Percentiles rank a stretch among this genome's conserved stretches.
These are phyloP conservation scores for Hysterium pulicare DNA, from an alignment of 2,329 filamentous ascomycete species.

Conservation along the genomic window DNA sequence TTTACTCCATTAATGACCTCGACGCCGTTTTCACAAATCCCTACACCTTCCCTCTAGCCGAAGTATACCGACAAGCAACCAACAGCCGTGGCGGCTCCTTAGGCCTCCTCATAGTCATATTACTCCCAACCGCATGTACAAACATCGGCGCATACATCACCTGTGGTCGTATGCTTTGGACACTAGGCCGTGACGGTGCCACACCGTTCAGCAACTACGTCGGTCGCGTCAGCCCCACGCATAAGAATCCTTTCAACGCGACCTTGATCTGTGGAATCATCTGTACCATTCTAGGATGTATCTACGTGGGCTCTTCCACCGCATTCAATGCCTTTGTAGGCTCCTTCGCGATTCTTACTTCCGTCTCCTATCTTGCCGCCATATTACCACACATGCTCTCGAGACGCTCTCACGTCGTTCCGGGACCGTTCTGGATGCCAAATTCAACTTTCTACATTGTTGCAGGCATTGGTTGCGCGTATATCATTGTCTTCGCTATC, in stretches of 20 bases:
- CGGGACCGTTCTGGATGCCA: slow-evolving; percentile 58
- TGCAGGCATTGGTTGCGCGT: slow-evolving; percentile 52
- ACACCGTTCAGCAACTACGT: slow-evolving; percentile 52
- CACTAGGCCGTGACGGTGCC: slow-evolving; percentile 56
- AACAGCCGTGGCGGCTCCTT: slow-evolving; percentile 39
- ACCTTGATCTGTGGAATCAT: slow-evolving; percentile 50
- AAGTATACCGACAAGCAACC: slow-evolving; percentile 58
- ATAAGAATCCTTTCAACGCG: slow-evolving; percentile 54
- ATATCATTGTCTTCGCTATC: slow-evolving; percentile 60
- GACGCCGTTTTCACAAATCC: slow-evolving; percentile 51
- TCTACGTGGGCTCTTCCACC: slow-evolving; percentile 64
- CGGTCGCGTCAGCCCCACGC: slow-evolving; percentile 44
- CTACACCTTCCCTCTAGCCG: slow-evolving; percentile 59
- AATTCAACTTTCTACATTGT: slow-evolving; percentile 42
- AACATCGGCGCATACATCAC: slow-evolving; percentile 59
- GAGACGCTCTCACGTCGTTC: slow-evolving; percentile 42
- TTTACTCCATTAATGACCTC: slow-evolving; percentile 60
- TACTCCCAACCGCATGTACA: slow-evolving; percentile 52
- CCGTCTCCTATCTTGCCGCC: slow-evolving; percentile 59
- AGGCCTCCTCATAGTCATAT: slow-evolving; percentile 50
- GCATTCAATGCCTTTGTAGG: slow-evolving; percentile 67
- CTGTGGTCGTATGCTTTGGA: slow-evolving; percentile 61
- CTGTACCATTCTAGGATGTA: slow-evolving; percentile 57
- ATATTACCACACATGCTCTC: slow-evolving; percentile 52
- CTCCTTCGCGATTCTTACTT: slow-evolving; percentile 54